phyloP scores from a whole-genome alignment of 768 basidiomycete genomes.

The Cyclocybe aegerita region DNA sequence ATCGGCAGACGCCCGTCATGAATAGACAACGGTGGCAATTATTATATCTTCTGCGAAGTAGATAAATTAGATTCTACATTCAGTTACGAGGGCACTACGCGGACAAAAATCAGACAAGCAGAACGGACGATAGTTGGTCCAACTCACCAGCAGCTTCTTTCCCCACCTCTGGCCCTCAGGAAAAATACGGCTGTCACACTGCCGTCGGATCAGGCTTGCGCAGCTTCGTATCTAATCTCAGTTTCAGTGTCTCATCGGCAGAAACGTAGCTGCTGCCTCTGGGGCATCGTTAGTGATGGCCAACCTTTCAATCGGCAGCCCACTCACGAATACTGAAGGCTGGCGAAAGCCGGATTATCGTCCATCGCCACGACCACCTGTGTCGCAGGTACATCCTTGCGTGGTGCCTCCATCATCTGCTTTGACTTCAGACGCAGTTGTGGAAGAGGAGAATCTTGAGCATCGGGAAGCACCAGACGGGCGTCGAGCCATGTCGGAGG shows the following conservation, averaged over 20 bases:
- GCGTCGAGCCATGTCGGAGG: constrained; percentile 60
- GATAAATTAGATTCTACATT: too few species aligned
- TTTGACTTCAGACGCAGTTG: constrained; percentile 34
- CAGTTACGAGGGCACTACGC: too few species aligned
- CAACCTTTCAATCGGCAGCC: not conserved
- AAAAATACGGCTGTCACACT: too few species aligned
- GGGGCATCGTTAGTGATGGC: not conserved
- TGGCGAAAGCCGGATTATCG: constrained; percentile 15
- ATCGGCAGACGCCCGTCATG: too few species aligned
- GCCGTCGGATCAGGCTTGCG: constrained; percentile 23
- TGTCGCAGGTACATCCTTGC: constrained; percentile 13
- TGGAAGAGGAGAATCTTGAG: not conserved
- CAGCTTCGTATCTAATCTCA: constrained; percentile 41
- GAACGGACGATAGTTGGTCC: too few species aligned
- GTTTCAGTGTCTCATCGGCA: constrained; percentile 36
- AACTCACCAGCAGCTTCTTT: too few species aligned
- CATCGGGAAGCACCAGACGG: constrained; percentile 31
- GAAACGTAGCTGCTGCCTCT: constrained; percentile 43
- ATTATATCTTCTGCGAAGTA: too few species aligned
- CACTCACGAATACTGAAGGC: constrained; percentile 40
- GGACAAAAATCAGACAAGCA: too few species aligned
- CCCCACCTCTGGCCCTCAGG: too few species aligned
- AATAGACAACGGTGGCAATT: too few species aligned
- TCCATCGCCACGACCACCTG: constrained; percentile 17
- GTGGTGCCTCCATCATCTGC: constrained; percentile 29